Base-by-base conservation (phyloP, 768 basidiomycete genomes). In the Boletus sensibilis region DNA sequence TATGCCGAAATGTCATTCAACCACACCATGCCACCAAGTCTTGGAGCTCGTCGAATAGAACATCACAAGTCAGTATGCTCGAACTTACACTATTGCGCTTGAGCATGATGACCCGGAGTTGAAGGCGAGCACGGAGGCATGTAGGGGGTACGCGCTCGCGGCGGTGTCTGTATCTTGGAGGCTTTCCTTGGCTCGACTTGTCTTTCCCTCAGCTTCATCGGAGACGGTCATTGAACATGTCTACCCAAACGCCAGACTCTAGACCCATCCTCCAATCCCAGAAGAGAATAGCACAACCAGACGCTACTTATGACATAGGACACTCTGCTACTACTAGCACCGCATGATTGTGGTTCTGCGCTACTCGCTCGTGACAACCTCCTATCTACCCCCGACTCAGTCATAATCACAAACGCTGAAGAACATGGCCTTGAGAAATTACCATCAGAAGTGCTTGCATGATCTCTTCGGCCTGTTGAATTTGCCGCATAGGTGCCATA, bases 51-150 rank as follows among this genome's bases (percentile, higher is more conserved):
- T 25, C 25, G 25, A 25, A 25, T 5, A 25, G 25, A 25, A 25
- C 4, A 25, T 25, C 25, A 25, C 25, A 25, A 25, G 41, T 42
- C 41, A 25, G 41, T 11, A 29, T 29, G 27, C 27, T 29, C 35
- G 14, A 37, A 16, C 35, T 18, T 7, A 16, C 35, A 37, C 14
- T 37, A 16, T 78, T 49, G 83, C 83, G 33, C 74, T 83, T 65
- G 78, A 80, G 58, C 72, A 77, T 40, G 80, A 80, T 51, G 85
- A 90, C 59, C 77, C 81, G 23, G 77, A 69, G 66, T 67, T 90
- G 53, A 73, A 69, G 59, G 72, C 78, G 68, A 90, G 87, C 68
- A 72, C 77, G 55, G 84, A 87, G 55, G 86, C 84, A 45, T 90
- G 88, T 66, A 72, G 87, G 63, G 78, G 75, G 39, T 90, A 90